phyloP scores from a whole-genome alignment of 1,139 yeast species.

The Trichomonascaceae sp. region DNA sequence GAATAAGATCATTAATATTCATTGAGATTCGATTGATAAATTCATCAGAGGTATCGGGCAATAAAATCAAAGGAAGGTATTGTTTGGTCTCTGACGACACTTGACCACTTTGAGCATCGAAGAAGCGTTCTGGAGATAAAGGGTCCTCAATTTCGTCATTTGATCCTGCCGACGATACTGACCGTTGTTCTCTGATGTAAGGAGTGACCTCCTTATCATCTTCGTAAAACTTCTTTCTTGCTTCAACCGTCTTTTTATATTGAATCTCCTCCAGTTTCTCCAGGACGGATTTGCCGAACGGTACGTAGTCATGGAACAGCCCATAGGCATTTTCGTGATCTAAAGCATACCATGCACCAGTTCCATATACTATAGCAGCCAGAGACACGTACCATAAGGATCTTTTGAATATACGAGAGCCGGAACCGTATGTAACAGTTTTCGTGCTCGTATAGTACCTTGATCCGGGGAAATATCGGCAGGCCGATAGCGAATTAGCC shows the following conservation, averaged over 20 bases:
- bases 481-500: neutral
- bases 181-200: conserved; percentile 17
- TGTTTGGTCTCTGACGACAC: conserved; percentile 23
- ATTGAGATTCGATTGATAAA: conserved; percentile 22
- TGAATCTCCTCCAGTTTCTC: conserved; percentile 27
- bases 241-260: conserved; percentile 16
- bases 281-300: conserved; percentile 21
- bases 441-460: neutral
- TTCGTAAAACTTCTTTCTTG: conserved; percentile 18
- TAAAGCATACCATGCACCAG: conserved; percentile 8
- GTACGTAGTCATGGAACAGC: conserved; percentile 22
- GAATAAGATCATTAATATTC: conserved; percentile 27
- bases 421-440: neutral
- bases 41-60: conserved; percentile 26
- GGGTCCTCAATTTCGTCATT: conserved; percentile 22
- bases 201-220: conserved; percentile 15
- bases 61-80: conserved; percentile 26
- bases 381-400: neutral
- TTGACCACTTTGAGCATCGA: conserved; percentile 27
- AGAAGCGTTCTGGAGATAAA: conserved; percentile 24
- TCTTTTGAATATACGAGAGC: neutral
- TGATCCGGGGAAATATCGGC: neutral
- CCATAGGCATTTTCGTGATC: conserved; percentile 13
- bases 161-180: conserved; percentile 9
- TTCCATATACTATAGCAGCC: neutral